Evolutionary conservation across 305 asterid species (phyloP).

Genomic region (Fraxinus albicans): DNA sequence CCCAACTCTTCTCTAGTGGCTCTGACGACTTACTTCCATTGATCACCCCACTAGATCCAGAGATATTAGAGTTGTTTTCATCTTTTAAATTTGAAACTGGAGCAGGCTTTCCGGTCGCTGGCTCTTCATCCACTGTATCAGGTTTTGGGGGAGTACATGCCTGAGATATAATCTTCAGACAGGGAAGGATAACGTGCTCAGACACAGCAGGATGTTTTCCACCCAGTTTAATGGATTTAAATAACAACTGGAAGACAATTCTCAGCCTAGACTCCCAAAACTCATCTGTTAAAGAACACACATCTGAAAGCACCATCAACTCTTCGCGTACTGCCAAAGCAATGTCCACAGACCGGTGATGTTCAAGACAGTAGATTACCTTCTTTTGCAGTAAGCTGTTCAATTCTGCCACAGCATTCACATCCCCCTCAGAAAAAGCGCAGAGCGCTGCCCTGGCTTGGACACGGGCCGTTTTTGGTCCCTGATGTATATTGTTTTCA

Average conservation of each 20-base stretch:
- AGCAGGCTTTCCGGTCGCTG: slow-evolving; percentile 57
- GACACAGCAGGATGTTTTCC: slow-evolving; percentile 99
- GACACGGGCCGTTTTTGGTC: slow-evolving; percentile 96
- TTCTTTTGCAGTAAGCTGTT: slow-evolving; percentile 87
- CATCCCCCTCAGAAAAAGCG: slow-evolving; percentile 97
- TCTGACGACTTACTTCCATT: slow-evolving; percentile 58
- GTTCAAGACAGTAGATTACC: slow-evolving; percentile 94
- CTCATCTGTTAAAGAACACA: slow-evolving; percentile 94
- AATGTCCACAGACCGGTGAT: slow-evolving; percentile 97
- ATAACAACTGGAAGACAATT: slow-evolving; percentile 89
- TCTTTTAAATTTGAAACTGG: slow-evolving; percentile 58
- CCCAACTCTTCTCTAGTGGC: slow-evolving; percentile 73
- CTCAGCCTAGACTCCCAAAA: slow-evolving; percentile 97
- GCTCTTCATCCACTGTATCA: slow-evolving; percentile 81
- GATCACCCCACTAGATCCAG: slow-evolving; percentile 58
- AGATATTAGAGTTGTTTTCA: slow-evolving; percentile 50
- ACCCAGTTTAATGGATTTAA: slow-evolving; percentile 92
- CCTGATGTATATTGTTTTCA: slow-evolving; percentile 98
- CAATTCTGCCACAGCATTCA: slow-evolving; percentile 82
- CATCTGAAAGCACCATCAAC: slow-evolving; percentile 87
- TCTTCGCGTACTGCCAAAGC: slow-evolving; percentile 96
- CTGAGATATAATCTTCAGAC: slow-evolving; percentile 90
- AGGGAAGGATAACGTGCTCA: slow-evolving; percentile 95
- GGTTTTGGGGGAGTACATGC: slow-evolving; percentile 99
- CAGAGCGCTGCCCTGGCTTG: slow-evolving; percentile 99